Conservation (phyloP, 306 rosid genomes). For the Ormosia emarginata region DNA sequence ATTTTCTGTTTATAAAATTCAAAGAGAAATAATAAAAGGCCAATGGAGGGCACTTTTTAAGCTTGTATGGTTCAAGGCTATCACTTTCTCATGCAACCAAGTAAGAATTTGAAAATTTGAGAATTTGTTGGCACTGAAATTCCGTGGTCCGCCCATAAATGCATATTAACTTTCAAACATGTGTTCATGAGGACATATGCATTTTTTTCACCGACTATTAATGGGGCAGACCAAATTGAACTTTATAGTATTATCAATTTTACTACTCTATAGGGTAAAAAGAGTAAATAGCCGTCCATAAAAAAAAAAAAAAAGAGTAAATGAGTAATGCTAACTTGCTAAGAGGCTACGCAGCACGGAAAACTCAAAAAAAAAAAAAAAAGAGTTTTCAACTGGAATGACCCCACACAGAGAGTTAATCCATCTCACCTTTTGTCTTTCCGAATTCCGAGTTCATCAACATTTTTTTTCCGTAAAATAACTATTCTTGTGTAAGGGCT, state of each 20-base stretch:
- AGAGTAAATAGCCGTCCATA: background rate
- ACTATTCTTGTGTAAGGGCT: background rate
- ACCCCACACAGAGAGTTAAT: background rate
- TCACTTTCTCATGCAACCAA: constrained; percentile 24
- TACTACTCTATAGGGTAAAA: background rate
- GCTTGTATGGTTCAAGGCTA: constrained; percentile 14
- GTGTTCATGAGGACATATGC: constrained; percentile 20
- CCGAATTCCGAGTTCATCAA: background rate
- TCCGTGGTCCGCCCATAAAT: constrained; percentile 25
- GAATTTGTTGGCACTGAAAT: constrained; percentile 25
- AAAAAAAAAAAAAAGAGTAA: too few relatives aligned
- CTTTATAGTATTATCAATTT: background rate
- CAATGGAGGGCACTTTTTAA: constrained; percentile 28
- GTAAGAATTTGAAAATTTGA: background rate
- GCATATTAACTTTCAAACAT: constrained; percentile 30
- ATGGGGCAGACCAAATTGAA: background rate
- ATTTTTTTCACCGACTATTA: constrained; percentile 21
- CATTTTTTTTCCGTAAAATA: background rate
- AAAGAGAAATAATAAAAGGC: background rate
- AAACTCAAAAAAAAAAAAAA: background rate
- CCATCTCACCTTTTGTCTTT: background rate
- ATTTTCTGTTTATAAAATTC: constrained; percentile 1
- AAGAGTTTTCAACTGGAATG: background rate
- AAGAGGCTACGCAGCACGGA: background rate
- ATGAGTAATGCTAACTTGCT: background rate